Conservation (phyloP, 208 protist species). For the Leishmania lainsoni region DNA sequence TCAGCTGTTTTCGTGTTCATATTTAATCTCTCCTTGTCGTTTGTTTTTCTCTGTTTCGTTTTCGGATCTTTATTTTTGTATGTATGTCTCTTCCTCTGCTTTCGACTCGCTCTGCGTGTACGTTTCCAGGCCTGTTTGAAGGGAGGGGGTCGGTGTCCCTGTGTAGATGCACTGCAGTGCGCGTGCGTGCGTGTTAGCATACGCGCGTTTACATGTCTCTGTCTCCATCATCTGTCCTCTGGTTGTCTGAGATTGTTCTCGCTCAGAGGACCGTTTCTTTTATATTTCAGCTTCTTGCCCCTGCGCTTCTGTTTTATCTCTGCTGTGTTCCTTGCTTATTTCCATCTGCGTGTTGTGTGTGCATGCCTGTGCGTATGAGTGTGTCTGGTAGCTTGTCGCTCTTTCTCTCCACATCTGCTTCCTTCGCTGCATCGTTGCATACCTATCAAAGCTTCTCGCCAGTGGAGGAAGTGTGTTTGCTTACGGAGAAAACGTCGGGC, state of each 20-base stretch:
- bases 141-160: too few species aligned
- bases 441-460: not conserved
- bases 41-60: not conserved
- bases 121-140: not conserved
- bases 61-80: not conserved
- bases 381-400: not conserved
- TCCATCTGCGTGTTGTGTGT: not conserved
- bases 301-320: not conserved
- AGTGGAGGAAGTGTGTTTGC: not conserved
- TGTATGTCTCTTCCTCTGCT: too few species aligned
- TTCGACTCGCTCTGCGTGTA: not conserved
- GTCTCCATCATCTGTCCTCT: not conserved
- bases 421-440: not conserved
- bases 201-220: not conserved
- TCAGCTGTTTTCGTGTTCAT: not conserved
- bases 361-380: not conserved
- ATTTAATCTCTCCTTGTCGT: not conserved
- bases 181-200: too few species aligned
- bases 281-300: not conserved
- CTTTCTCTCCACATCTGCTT: not conserved
- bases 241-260: not conserved
- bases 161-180: not conserved
- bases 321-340: not conserved
- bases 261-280: not conserved
- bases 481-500: not conserved